phyloP scores from a whole-genome alignment of 164 flowering plant species.

The Akebia trifoliata region DNA sequence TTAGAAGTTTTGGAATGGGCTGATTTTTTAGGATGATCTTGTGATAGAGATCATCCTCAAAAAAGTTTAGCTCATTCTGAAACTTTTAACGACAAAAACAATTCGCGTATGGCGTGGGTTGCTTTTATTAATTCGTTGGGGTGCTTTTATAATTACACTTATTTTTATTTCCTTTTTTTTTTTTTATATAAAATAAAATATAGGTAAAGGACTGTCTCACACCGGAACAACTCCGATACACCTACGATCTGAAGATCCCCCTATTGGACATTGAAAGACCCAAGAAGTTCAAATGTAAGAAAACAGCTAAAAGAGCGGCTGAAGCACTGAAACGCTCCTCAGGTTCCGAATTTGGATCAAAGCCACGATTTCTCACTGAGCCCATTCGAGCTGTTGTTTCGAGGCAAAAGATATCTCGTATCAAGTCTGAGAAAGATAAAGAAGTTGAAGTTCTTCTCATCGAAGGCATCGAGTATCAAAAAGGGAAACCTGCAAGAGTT shows the following conservation, averaged over 20 bases:
- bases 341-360: constrained; percentile 12
- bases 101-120: too few relatives aligned
- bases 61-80: too few relatives aligned
- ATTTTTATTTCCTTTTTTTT: too few relatives aligned
- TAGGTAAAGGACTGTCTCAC: constrained; percentile 13
- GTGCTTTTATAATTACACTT: too few relatives aligned
- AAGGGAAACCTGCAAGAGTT: neutral
- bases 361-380: constrained; percentile 1
- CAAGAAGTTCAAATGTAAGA: neutral
- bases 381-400: constrained; percentile 5
- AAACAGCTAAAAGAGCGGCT: neutral
- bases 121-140: too few relatives aligned
- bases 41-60: too few relatives aligned
- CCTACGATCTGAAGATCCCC: neutral
- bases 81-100: too few relatives aligned
- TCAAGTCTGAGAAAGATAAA: constrained; percentile 11
- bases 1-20: too few relatives aligned
- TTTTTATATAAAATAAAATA: neutral
- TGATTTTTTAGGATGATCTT: too few relatives aligned
- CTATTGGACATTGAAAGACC: neutral
- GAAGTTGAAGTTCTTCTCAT: constrained; percentile 12
- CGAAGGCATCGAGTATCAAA: neutral
- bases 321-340: neutral
- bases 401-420: constrained; percentile 10
- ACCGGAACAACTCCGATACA: constrained; percentile 6